Conservation (phyloP, 2,329 filamentous ascomycete genomes). For the Ophiobolus disseminans region DNA sequence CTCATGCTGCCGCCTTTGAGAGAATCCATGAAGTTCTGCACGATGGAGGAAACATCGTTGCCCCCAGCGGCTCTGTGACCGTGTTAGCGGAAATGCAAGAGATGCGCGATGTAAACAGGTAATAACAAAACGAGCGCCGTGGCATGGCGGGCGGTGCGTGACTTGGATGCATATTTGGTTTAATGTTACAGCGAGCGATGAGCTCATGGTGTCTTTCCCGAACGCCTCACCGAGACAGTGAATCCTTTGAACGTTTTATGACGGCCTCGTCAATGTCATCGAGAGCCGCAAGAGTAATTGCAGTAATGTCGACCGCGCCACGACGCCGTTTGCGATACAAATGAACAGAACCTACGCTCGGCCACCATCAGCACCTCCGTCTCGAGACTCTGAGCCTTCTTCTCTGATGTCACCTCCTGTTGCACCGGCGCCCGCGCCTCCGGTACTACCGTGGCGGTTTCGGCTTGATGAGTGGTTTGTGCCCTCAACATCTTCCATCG, state of each 20-base stretch:
- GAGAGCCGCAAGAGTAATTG: constrained; percentile 23
- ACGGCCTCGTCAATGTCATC: constrained; percentile 26
- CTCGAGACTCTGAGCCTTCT: constrained; percentile 85
- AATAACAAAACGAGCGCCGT: constrained; percentile 34
- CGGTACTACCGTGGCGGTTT: constrained; percentile 58
- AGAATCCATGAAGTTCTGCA: constrained; percentile 88
- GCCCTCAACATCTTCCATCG: constrained; percentile 67
- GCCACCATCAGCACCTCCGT: constrained; percentile 94
- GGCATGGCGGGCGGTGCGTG: constrained; percentile 35
- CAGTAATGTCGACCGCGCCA: constrained; percentile 43
- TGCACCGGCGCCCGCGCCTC: constrained; percentile 83
- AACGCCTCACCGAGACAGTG: constrained; percentile 42
- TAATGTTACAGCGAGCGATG: constrained; percentile 43
- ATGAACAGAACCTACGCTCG: constrained; percentile 88
- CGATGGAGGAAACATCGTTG: constrained; percentile 74
- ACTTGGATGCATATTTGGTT: constrained; percentile 43
- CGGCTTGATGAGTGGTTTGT: constrained; percentile 51
- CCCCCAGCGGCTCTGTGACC: constrained; percentile 56
- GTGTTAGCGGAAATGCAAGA: constrained; percentile 30
- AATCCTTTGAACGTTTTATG: constrained; percentile 20
- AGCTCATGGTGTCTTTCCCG: constrained; percentile 23
- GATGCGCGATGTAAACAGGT: constrained; percentile 6
- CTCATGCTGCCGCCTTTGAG: constrained; percentile 65
- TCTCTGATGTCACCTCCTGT: constrained; percentile 91
- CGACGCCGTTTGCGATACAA: constrained; percentile 42